phyloP scores from a whole-genome alignment of 1,284 basidiomycete species.

The Puccinia novopanici region DNA sequence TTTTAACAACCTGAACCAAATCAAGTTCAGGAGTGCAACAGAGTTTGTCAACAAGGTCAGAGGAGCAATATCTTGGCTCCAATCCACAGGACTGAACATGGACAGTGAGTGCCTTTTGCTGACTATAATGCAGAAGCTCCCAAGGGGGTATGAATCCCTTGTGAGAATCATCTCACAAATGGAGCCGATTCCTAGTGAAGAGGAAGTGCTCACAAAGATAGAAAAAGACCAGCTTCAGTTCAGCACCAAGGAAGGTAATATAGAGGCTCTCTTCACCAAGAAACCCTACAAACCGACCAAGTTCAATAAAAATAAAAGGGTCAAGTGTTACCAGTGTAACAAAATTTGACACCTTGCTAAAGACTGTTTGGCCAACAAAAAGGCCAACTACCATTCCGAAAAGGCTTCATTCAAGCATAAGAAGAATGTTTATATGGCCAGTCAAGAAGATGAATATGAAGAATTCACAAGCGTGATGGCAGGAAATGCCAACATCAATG shows the following conservation, averaged over 20 bases:
- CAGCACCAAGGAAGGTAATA: too few species aligned
- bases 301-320: too few species aligned
- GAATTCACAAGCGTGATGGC: neutral
- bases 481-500: too few species aligned
- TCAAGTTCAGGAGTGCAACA: neutral
- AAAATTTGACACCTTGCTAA: slow-evolving; percentile 17
- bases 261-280: too few species aligned
- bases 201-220: slow-evolving; percentile 1
- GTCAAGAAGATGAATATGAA: neutral
- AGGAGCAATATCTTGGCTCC: neutral
- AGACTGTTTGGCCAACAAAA: slow-evolving; percentile 2
- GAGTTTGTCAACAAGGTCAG: slow-evolving; percentile 9
- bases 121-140: slow-evolving; percentile 7
- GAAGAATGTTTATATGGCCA: neutral
- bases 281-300: too few species aligned
- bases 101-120: slow-evolving; percentile 15
- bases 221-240: too few species aligned
- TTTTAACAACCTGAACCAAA: too few species aligned
- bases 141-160: slow-evolving; percentile 7
- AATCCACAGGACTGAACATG: slow-evolving; percentile 9
- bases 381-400: neutral
- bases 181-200: slow-evolving; percentile 5
- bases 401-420: neutral
- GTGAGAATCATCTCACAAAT: slow-evolving; percentile 18
- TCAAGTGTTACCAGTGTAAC: too few species aligned